Percentiles rank a stretch among this genome's conserved stretches.
Evolutionary conservation across 169 alveolate species (phyloP).

Genomic region (Theileria luwenshuni): DNA sequence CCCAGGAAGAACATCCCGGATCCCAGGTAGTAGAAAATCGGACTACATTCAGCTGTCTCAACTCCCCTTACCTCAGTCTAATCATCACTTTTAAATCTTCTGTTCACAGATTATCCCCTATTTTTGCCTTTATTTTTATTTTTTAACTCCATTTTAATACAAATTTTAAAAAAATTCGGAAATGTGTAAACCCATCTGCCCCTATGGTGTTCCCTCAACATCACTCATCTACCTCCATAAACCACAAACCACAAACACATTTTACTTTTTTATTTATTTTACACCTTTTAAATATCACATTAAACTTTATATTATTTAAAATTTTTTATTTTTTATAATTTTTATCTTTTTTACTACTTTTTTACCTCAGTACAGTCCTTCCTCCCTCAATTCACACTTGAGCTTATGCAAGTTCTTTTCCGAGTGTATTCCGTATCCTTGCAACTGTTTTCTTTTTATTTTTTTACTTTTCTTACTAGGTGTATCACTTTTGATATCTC

Average conservation of each 20-base stretch:
- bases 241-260: no score
- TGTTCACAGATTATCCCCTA: not conserved
- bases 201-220: not conserved
- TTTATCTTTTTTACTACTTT: not conserved
- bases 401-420: slow-evolving; percentile 7
- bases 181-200: not conserved
- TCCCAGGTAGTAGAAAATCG: slow-evolving; percentile 39
- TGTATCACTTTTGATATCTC: slow-evolving; percentile 1
- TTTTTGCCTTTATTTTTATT: not conserved
- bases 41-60: slow-evolving; percentile 30
- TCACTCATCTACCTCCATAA: not conserved
- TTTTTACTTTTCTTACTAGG: not conserved
- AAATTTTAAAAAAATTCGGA: no score
- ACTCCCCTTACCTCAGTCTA: slow-evolving; percentile 29
- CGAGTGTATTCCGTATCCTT: slow-evolving; percentile 10
- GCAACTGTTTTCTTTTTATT: not conserved
- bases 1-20: slow-evolving; percentile 43
- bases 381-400: not conserved
- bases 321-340: no score
- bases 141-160: not conserved
- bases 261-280: no score
- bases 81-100: not conserved
- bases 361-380: not conserved
- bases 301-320: no score
- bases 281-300: no score